Evolutionary conservation across 2,329 filamentous ascomycete genomes (phyloP).

Genomic region (Talaromyces pinophilus): DNA sequence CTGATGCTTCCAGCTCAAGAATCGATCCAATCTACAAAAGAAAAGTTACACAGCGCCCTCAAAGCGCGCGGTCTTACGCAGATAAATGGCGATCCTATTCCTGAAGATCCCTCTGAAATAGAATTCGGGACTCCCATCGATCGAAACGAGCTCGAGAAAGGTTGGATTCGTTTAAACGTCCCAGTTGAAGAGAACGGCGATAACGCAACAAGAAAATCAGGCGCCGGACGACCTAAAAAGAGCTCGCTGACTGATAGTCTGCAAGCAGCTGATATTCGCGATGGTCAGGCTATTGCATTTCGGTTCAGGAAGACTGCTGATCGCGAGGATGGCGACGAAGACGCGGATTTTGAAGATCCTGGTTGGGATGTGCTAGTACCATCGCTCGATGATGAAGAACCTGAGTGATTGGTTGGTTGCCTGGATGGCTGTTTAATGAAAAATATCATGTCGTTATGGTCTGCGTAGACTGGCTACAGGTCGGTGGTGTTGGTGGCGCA

Average conservation of each 20-base stretch:
- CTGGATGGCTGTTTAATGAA: neutral
- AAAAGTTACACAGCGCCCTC: conserved; percentile 61
- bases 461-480: neutral
- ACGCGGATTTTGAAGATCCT: conserved; percentile 34
- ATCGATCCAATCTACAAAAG: conserved; percentile 59
- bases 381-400: conserved; percentile 38
- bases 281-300: conserved; percentile 39
- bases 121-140: conserved; percentile 52
- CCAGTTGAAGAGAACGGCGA: conserved; percentile 34
- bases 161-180: conserved; percentile 50
- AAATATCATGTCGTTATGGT: neutral
- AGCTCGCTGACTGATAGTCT: conserved; percentile 25
- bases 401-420: neutral
- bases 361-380: conserved; percentile 43
- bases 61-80: conserved; percentile 44
- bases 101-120: conserved; percentile 45
- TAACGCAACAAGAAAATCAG: conserved; percentile 23
- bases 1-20: conserved; percentile 63
- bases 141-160: conserved; percentile 51
- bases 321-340: conserved; percentile 27
- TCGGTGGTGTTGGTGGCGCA: conserved; percentile 8
- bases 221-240: conserved; percentile 33
- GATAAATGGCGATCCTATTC: conserved; percentile 42
- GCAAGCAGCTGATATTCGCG: conserved; percentile 32
- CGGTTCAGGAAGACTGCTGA: conserved; percentile 33